A percentile compares a stretch with the other conserved stretches of the same genome.
phyloP scores from a whole-genome alignment of 148 eudicot genomes.

The Chenopodium suecicum region DNA sequence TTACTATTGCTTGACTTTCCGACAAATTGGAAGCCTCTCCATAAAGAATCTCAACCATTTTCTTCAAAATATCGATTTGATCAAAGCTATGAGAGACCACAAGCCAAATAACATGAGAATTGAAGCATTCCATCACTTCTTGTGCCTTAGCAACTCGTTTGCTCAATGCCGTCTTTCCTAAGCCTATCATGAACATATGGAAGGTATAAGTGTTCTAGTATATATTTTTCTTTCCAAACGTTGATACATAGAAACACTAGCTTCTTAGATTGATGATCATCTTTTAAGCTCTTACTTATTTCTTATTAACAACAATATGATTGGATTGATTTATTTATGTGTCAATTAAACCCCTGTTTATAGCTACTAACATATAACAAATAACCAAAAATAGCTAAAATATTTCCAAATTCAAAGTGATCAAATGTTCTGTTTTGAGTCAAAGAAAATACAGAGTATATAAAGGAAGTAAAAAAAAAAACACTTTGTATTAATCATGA shows the following conservation, averaged over 20 bases:
- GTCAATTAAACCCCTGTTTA: too few species aligned
- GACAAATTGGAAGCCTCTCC: not conserved
- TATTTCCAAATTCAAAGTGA: not conserved
- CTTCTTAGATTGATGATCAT: too few species aligned
- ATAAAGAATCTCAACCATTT: constrained; percentile 10
- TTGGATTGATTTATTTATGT: too few species aligned
- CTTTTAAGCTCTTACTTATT: too few species aligned
- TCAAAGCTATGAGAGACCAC: constrained; percentile 7
- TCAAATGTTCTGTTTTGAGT: too few species aligned
- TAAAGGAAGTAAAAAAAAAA: too few species aligned
- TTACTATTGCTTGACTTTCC: not conserved
- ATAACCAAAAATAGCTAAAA: not conserved
- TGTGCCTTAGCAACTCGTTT: constrained; percentile 15
- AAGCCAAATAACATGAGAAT: constrained; percentile 3
- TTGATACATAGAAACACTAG: too few species aligned
- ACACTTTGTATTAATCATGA: too few species aligned
- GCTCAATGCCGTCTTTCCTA: constrained; percentile 22
- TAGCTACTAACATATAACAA: too few species aligned
- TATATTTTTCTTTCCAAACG: too few species aligned
- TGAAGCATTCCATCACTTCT: constrained; percentile 10
- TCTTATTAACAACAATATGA: too few species aligned
- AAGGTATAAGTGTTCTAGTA: too few species aligned
- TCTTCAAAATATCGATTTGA: constrained; percentile 4
- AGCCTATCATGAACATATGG: not conserved
- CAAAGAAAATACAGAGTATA: not conserved